Evolutionary conservation across 768 basidiomycete genomes (phyloP).

Genomic region (Boletus vermiculosoides): DNA sequence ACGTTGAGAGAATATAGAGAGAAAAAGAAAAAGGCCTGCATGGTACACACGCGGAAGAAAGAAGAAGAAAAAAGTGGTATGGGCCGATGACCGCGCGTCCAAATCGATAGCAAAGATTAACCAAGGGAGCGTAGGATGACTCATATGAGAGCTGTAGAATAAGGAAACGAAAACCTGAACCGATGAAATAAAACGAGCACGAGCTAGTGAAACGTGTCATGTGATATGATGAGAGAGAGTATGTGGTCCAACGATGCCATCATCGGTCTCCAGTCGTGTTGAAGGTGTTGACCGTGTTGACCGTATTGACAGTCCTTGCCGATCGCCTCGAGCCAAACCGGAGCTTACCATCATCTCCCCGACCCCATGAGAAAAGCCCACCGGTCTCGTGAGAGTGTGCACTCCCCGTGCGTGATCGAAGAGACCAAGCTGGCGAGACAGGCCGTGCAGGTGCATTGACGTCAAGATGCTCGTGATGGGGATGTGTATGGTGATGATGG

Average conservation of each 20-base stretch:
- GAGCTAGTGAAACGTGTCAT: background rate
- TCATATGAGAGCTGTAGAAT: conserved; percentile 22
- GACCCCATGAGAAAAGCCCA: conserved; percentile 68
- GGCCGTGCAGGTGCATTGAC: conserved; percentile 54
- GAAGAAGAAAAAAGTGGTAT: conserved; percentile 12
- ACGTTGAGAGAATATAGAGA: background rate
- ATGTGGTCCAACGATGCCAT: background rate
- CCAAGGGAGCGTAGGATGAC: conserved; percentile 32
- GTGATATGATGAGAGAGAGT: background rate
- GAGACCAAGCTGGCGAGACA: conserved; percentile 80
- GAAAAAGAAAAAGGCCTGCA: conserved; percentile 28
- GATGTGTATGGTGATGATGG: conserved; percentile 58
- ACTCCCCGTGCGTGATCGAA: conserved; percentile 79
- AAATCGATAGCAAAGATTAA: conserved; percentile 30
- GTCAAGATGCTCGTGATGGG: conserved; percentile 56
- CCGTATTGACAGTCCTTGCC: conserved; percentile 37
- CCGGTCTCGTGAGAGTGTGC: conserved; percentile 65
- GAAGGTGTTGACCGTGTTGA: conserved; percentile 17
- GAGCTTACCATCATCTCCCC: conserved; percentile 60
- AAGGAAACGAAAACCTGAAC: conserved; percentile 1
- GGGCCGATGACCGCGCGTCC: conserved; percentile 8
- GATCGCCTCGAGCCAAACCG: conserved; percentile 74
- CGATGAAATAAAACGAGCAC: conserved; percentile 7
- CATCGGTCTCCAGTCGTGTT: conserved; percentile 24
- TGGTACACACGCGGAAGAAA: conserved; percentile 23